A percentile compares a stretch with the other conserved stretches of the same genome.
Conservation (phyloP, 2,329 filamentous ascomycete species). For the Fusarium luffae region DNA sequence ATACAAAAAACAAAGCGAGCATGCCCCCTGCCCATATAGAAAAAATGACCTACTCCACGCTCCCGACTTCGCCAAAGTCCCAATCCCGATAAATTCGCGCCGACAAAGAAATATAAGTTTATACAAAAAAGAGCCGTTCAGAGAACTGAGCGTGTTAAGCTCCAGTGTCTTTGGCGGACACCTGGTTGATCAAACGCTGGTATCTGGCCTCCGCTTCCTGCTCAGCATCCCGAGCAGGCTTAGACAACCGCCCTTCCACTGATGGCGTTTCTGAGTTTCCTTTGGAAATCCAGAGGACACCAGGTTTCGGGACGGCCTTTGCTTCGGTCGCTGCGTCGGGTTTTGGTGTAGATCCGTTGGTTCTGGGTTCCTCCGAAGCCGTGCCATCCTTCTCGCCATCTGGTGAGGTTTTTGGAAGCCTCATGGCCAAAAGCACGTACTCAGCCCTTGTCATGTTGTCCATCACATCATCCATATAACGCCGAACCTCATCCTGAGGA, state of each 20-base stretch:
- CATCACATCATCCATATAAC: conserved; percentile 78
- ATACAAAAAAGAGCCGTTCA: conserved; percentile 9
- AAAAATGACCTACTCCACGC: conserved; percentile 36
- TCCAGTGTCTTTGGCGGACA: conserved; percentile 50
- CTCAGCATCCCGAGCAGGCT: conserved; percentile 49
- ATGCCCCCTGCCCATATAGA: conserved; percentile 20
- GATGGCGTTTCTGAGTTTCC: conserved; percentile 37
- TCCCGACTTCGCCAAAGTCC: conserved; percentile 37
- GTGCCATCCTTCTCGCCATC: conserved; percentile 48
- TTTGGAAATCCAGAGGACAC: conserved; percentile 53
- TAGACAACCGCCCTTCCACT: conserved; percentile 31
- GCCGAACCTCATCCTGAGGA: conserved; percentile 69
- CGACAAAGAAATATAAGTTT: conserved; percentile 32
- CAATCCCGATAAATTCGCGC: conserved; percentile 21
- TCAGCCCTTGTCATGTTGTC: conserved; percentile 75
- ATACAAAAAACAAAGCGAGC: not conserved
- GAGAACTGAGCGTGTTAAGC: not conserved
- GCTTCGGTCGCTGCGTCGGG: conserved; percentile 44
- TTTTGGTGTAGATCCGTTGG: conserved; percentile 48
- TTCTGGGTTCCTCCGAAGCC: conserved; percentile 47
- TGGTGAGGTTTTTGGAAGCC: conserved; percentile 61
- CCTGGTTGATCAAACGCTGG: conserved; percentile 52
- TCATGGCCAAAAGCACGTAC: conserved; percentile 74
- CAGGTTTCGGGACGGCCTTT: conserved; percentile 41
- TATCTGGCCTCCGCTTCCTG: conserved; percentile 52